phyloP scores from a whole-genome alignment of 164 flowering plant species.

The Vitis amurensis region DNA sequence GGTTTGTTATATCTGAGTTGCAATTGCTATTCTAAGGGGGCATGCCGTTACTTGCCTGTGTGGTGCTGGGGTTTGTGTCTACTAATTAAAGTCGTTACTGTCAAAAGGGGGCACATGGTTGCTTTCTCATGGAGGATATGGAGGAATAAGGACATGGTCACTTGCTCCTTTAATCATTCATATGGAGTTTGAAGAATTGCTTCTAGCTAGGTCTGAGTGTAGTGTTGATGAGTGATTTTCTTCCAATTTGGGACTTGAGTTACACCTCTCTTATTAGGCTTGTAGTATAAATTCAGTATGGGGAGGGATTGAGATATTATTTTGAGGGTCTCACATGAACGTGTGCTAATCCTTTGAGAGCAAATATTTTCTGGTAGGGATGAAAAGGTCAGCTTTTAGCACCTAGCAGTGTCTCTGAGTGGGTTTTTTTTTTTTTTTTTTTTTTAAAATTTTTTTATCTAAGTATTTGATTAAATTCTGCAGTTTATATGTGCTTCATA shows the following conservation, averaged over 20 bases:
- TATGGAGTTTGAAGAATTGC: not conserved
- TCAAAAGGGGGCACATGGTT: slow-evolving; percentile 17
- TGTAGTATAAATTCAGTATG: not conserved
- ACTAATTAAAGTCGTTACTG: not conserved
- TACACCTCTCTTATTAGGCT: not conserved
- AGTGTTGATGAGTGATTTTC: not conserved
- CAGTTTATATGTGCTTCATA: not conserved
- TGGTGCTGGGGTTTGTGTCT: not conserved
- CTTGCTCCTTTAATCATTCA: slow-evolving; percentile 8
- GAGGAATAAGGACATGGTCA: slow-evolving; percentile 12
- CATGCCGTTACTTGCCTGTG: slow-evolving; percentile 8
- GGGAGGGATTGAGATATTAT: not conserved
- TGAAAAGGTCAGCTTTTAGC: not conserved
- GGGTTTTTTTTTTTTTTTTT: no score
- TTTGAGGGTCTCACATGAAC: not conserved
- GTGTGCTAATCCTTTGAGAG: no score
- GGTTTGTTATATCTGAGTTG: not conserved
- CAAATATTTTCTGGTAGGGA: not conserved
- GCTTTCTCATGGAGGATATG: slow-evolving; percentile 11
- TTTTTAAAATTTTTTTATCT: no score
- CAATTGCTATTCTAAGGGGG: not conserved
- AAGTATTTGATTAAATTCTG: not conserved
- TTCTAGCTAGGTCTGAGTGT: not conserved
- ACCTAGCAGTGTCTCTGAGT: not conserved
- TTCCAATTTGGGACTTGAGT: not conserved